Evolutionary conservation across 805 yeast genomes (phyloP).

Genomic region (Wickerhamiella siamensis): DNA sequence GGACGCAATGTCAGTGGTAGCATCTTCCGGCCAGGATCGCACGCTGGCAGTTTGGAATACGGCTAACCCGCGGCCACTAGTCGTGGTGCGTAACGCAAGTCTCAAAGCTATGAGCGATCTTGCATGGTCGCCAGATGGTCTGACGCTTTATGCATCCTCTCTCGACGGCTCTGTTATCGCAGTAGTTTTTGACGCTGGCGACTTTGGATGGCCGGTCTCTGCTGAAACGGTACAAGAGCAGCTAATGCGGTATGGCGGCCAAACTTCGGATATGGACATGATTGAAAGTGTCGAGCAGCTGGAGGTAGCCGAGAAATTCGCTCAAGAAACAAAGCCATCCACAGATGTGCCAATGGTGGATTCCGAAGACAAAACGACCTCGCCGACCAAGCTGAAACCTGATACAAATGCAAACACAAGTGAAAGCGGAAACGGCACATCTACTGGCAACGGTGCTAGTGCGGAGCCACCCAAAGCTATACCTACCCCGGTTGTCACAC

Average conservation of each 20-base stretch:
- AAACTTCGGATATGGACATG: conserved; percentile 65
- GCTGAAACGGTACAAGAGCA: conserved; percentile 52
- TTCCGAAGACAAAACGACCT: background rate
- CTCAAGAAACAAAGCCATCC: conserved; percentile 14
- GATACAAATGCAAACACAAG: conserved; percentile 1
- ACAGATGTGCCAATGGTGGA: background rate
- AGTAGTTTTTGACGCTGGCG: conserved; percentile 41
- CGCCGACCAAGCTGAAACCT: background rate
- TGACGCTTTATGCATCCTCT: conserved; percentile 57
- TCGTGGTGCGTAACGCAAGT: conserved; percentile 64
- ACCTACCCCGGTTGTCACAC: background rate
- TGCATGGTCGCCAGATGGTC: conserved; percentile 78
- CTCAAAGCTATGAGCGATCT: conserved; percentile 74
- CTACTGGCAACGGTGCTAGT: background rate
- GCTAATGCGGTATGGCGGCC: conserved; percentile 75
- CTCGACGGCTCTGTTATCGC: conserved; percentile 72
- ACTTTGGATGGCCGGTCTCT: conserved; percentile 37
- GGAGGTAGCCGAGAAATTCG: conserved; percentile 50
- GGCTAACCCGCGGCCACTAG: conserved; percentile 54
- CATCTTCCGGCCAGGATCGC: conserved; percentile 92
- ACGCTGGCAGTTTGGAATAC: conserved; percentile 84
- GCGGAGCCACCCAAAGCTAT: background rate
- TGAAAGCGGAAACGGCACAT: conserved; percentile 1
- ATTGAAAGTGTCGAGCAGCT: conserved; percentile 81
- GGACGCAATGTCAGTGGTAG: conserved; percentile 50